Conservation (phyloP, 2,329 filamentous ascomycete genomes). For the Pseudocercospora fuligena region DNA sequence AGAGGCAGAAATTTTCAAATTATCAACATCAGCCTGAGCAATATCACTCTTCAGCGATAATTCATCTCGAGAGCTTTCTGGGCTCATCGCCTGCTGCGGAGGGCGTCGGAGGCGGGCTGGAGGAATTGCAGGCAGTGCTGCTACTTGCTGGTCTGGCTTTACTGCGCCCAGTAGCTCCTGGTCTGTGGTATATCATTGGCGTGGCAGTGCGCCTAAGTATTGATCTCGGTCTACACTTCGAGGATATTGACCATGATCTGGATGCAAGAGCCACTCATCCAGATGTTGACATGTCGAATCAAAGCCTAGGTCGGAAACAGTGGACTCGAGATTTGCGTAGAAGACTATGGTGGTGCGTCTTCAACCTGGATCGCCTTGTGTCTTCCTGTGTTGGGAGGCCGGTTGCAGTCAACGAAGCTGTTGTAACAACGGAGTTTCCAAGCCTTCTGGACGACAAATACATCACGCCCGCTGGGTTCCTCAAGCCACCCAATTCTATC, state of each 20-base stretch:
- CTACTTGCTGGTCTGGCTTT: constrained; percentile 90
- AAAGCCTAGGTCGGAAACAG: constrained; percentile 67
- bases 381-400: constrained; percentile 91
- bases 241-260: constrained; percentile 71
- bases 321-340: constrained; percentile 86
- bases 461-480: constrained; percentile 79
- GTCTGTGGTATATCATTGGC: constrained; percentile 96
- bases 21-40: constrained; percentile 78
- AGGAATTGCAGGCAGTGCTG: constrained; percentile 91
- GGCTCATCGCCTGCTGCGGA: constrained; percentile 65
- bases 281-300: constrained; percentile 20
- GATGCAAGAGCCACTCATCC: constrained; percentile 43
- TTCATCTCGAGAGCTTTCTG: constrained; percentile 86
- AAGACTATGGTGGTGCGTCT: constrained; percentile 95
- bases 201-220: constrained; percentile 89
- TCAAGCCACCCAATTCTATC: constrained; percentile 60
- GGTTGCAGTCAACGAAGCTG: constrained; percentile 93
- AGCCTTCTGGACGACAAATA: constrained; percentile 85
- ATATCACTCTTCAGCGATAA: constrained; percentile 92
- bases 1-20: constrained; percentile 57
- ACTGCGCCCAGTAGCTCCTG: constrained; percentile 86
- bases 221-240: constrained; percentile 89
- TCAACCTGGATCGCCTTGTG: constrained; percentile 87
- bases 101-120: constrained; percentile 82
- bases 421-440: constrained; percentile 93